These are phyloP conservation scores for Pneumocystis jirovecii DNA, from an alignment of 1,139 yeast species.

Conservation along the genomic window DNA sequence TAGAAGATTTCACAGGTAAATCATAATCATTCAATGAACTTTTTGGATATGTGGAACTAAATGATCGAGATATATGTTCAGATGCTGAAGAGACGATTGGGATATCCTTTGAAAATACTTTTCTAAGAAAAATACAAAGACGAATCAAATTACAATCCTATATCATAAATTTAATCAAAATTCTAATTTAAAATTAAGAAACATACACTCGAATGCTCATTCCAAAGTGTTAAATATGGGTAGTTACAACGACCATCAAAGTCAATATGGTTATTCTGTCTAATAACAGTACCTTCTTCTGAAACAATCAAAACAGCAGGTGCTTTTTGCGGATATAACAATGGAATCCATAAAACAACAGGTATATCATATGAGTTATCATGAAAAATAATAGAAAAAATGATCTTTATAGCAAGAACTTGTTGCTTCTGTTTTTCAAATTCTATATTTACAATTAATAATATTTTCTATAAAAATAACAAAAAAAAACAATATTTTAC, in stretches of 20 bases:
- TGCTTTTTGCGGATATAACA: slow-evolving; percentile 42
- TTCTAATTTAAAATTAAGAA: slow-evolving; percentile 26
- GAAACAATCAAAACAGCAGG: slow-evolving; percentile 51
- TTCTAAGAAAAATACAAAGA: slow-evolving; percentile 21
- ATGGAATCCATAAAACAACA: slow-evolving; percentile 61
- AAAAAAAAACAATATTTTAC: neutral
- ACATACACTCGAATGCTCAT: slow-evolving; percentile 21
- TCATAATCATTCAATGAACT: slow-evolving; percentile 7
- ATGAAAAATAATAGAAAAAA: slow-evolving; percentile 25
- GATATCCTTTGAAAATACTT: slow-evolving; percentile 17
- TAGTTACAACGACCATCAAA: slow-evolving; percentile 58
- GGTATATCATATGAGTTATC: slow-evolving; percentile 33
- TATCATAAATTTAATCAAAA: slow-evolving; percentile 30
- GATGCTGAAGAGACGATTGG: neutral
- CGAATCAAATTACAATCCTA: slow-evolving; percentile 36
- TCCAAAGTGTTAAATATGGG: slow-evolving; percentile 52
- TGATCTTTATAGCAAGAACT: neutral
- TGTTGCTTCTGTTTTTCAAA: neutral
- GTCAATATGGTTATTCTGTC: slow-evolving; percentile 53
- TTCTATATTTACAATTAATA: neutral
- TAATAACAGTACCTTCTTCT: slow-evolving; percentile 32
- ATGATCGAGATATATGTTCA: neutral
- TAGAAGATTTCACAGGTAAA: neutral
- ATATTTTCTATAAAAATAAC: neutral
- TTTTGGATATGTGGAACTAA: neutral